Base-by-base conservation (phyloP, 495 filamentous ascomycete species). In the Massariosphaeria phaeospora region DNA sequence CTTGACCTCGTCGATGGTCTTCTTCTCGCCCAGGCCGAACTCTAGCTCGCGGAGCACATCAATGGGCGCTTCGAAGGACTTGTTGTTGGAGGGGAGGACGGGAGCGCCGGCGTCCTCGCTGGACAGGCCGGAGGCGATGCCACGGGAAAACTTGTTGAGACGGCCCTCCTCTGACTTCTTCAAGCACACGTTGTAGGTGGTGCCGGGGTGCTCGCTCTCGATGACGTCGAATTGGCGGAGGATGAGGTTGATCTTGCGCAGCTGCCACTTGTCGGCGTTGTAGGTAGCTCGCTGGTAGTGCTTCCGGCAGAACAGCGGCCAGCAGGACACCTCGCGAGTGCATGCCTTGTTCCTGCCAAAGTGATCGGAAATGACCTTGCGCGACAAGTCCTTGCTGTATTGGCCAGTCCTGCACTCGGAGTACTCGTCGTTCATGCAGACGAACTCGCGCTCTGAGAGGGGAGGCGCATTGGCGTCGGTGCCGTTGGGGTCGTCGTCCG, bases 261-360 rank as follows among this genome's bases (percentile, higher is more conserved):
- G 12, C 30, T 60, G 56, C 61, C 61, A 64, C 18, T 26, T 36
- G 12, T 47, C 41, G 11, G 45, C 35, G 5, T 53, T 44, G 56
- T 64, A 64, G 4, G 51, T 57, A 7, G 51, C 52, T 13, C 61
- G 61, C 51, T 64, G 61, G 39, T 64, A 64, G 46, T 64, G 61
- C 45, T 64, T 64, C 26, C 61, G 45, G 35, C 61, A 64, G 52
- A 57, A 61, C 2, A 64, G 25, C 2, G 57, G 56, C 56, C 61
- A 64, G 17, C 33, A 9, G 7, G 41, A 39, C 48, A 64, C 61
- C 13, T 25, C 17, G 21, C 57, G 56, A 8, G 61, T 64, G 46
- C 52, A 57, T n/a, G 43, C 51, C 31, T 64, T 64, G 57, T 64
- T 64, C 10, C 61, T 29, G n/a, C 61, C 61, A 34, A 64, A 64